Evolutionary conservation across 2,329 filamentous ascomycete genomes (phyloP).

Genomic region (Achaetomium macrosporum): DNA sequence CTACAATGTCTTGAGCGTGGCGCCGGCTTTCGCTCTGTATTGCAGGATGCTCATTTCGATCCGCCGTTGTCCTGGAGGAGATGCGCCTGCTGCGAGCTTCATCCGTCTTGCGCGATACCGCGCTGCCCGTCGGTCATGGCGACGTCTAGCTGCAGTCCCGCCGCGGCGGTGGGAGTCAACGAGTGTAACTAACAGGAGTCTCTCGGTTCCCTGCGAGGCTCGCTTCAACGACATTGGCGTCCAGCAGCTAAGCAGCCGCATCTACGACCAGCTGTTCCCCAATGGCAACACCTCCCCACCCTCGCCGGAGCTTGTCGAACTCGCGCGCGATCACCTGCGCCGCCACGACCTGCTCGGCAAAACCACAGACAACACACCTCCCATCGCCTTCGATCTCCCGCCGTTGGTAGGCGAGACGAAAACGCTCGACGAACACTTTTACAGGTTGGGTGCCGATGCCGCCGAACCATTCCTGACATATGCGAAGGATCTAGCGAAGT

Average conservation of each 20-base stretch:
- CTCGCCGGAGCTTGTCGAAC: conserved; percentile 61
- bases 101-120: conserved; percentile 46
- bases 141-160: conserved; percentile 7
- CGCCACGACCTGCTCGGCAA: conserved; percentile 87
- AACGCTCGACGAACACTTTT: conserved; percentile 85
- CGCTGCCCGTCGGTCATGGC: conserved; percentile 35
- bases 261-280: conserved; percentile 79
- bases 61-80: conserved; percentile 28
- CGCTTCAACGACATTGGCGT: conserved; percentile 91
- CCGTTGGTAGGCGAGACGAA: conserved; percentile 61
- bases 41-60: conserved; percentile 37
- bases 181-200: conserved; percentile 15
- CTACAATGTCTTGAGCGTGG: conserved; percentile 16
- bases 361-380: conserved; percentile 68
- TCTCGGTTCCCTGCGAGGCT: conserved; percentile 49
- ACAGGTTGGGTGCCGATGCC: conserved; percentile 77
- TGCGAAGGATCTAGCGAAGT: conserved; percentile 67
- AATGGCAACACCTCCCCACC: conserved; percentile 51
- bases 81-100: conserved; percentile 34
- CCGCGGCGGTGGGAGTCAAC: conserved; percentile 22
- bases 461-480: conserved; percentile 75
- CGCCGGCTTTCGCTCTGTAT: not conserved
- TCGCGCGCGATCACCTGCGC: conserved; percentile 75
- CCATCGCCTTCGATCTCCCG: conserved; percentile 83
- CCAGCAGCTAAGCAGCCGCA: conserved; percentile 80